Base-by-base conservation (phyloP, 257 asterid genomes). In the Craterostigma plantagineum region DNA sequence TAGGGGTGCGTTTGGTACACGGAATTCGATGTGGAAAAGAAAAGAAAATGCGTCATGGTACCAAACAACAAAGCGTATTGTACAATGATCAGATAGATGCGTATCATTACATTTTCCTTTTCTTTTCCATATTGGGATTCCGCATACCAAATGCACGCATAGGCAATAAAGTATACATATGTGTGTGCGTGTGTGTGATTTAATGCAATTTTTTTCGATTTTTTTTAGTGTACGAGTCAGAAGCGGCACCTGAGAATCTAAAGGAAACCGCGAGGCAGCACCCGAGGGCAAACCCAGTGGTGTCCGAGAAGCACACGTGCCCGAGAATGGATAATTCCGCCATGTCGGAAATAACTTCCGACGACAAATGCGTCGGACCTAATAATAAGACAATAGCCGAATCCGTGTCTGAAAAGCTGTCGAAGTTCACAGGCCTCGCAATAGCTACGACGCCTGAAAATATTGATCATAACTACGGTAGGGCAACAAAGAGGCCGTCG, bases 221-320 rank as follows among this genome's bases (percentile, higher is more conserved):
- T 34, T 34, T 18, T 33, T 15, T 69, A 90, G 99, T 90, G 95
- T 90, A 90, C 42, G 92, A 83, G 66, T 90, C 94, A 1, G 94
- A 68, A 56, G 67, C 69, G 45, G 94, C 95, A 34, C 93, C 95
- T 0, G 86, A 76, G 48, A 44, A 18, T 17, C 63, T 58, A 33
- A 77, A 59, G 61, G 95, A 82, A 67, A 64, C 59, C 0, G 85
- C 95, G 2, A 58, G 91, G 59, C 95, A 90, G 63, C 85, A 79
- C 60, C 98, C 93, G 30, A 61, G 95, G 27, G 87, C 95, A 14
- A 66, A 37, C 51, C 94, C 92, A 0, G 81, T 83, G 48, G 65
- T 90, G 48, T 55, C 91, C 1, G 80, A 72, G 70, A 68, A 51
- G 0, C 81, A 65, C 33, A 30, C 50, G 51, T 48, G 60, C 45